These are phyloP conservation scores for Rhipidocladum racemiflorum DNA, from an alignment of 176 grass and related monocot species.

Conservation along the genomic window DNA sequence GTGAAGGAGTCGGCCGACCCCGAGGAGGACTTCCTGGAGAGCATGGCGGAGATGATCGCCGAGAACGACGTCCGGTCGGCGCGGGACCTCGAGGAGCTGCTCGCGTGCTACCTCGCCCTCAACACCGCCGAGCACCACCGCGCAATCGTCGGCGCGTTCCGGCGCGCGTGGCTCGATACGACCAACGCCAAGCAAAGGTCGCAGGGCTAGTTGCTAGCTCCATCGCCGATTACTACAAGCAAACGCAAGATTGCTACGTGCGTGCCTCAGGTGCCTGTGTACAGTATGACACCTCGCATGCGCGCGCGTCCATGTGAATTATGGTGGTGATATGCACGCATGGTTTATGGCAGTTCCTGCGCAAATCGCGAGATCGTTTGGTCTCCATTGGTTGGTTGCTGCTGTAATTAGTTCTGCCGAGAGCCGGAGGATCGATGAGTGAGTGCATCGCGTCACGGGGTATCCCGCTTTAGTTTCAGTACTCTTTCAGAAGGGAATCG, in stretches of 20 bases:
- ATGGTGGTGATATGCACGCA: background rate
- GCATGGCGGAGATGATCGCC: constrained; percentile 74
- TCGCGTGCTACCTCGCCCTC: constrained; percentile 77
- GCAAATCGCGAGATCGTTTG: background rate
- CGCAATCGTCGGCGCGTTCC: constrained; percentile 71
- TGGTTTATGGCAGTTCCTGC: background rate
- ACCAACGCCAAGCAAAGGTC: background rate
- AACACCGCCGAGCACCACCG: constrained; percentile 71
- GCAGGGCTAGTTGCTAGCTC: background rate
- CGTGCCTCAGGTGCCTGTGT: background rate
- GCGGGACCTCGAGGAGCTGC: constrained; percentile 56
- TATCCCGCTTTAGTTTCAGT: background rate
- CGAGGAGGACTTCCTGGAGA: constrained; percentile 70
- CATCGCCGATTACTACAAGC: background rate
- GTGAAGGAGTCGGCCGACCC: constrained; percentile 67
- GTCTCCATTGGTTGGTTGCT: background rate
- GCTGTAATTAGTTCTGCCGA: background rate
- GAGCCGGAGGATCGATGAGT: background rate
- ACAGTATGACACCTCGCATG: background rate
- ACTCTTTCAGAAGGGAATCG: constrained; percentile 5
- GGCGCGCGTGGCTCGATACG: constrained; percentile 43
- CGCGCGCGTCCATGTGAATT: background rate
- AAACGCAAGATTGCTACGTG: background rate
- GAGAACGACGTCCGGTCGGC: constrained; percentile 45
- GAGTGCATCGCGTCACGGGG: background rate